These are phyloP conservation scores for Aspergillus melleus DNA, from an alignment of 2,329 filamentous ascomycete species.

Conservation along the genomic window DNA sequence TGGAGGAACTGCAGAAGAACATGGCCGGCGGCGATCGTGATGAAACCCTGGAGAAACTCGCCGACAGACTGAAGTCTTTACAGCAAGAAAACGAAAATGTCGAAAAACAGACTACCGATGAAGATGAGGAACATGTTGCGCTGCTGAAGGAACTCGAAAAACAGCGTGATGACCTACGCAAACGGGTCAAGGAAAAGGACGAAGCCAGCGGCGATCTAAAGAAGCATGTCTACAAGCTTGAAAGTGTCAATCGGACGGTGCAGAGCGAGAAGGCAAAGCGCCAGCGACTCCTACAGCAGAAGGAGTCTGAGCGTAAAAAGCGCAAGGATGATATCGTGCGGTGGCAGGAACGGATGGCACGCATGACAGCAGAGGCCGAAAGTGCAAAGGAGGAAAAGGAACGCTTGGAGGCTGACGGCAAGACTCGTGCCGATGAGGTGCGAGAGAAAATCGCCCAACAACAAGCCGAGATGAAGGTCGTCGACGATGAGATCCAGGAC, in stretches of 20 bases:
- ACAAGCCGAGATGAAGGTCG: conserved; percentile 51
- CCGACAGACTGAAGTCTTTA: conserved; percentile 75
- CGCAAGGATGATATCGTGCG: conserved; percentile 59
- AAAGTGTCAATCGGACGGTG: conserved; percentile 76
- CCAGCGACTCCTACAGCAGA: conserved; percentile 64
- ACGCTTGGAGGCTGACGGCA: conserved; percentile 41
- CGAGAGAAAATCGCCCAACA: conserved; percentile 47
- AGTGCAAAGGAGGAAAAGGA: conserved; percentile 45
- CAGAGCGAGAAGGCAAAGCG: conserved; percentile 77
- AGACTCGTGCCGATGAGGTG: conserved; percentile 42
- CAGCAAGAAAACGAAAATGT: conserved; percentile 82
- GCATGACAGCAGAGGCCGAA: conserved; percentile 52
- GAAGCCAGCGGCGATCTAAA: conserved; percentile 83
- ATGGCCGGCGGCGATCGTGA: conserved; percentile 55
- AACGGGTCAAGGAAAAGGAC: conserved; percentile 82
- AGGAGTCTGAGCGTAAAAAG: conserved; percentile 61
- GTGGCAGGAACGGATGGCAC: conserved; percentile 57
- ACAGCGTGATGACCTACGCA: conserved; percentile 76
- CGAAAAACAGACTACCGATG: conserved; percentile 64
- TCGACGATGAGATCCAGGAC: conserved; percentile 64
- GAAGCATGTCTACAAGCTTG: conserved; percentile 74
- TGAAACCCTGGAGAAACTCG: conserved; percentile 73
- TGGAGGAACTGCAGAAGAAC: conserved; percentile 40
- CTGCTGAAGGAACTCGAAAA: conserved; percentile 67
- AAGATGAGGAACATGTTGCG: conserved; percentile 69